Conservation (phyloP, 2,329 filamentous ascomycete species). For the Alternaria sp. region DNA sequence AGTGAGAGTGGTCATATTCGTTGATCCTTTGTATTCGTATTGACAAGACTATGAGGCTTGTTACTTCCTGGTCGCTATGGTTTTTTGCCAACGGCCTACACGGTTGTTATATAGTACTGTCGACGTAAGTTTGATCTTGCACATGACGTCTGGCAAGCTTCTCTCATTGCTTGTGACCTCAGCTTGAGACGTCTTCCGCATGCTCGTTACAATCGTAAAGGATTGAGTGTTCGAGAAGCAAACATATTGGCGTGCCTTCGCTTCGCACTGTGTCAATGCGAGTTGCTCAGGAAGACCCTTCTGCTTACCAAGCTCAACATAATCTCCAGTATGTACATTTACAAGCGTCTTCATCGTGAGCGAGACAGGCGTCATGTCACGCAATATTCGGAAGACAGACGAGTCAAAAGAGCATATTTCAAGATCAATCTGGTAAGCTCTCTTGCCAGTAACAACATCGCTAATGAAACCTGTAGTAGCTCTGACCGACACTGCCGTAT, state of each 20-base stretch:
- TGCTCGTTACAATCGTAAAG: neutral
- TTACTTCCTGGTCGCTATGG: fast-evolving
- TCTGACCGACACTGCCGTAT: neutral
- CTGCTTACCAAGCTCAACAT: neutral
- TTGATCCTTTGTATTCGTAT: no score
- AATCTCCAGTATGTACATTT: neutral
- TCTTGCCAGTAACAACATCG: neutral
- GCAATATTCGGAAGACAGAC: no score
- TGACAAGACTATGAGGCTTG: neutral
- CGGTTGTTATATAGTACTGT: neutral
- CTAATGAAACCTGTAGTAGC: neutral
- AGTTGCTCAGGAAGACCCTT: neutral
- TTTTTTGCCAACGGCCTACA: neutral
- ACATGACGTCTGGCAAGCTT: neutral
- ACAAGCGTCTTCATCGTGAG: neutral
- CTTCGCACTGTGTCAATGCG: neutral
- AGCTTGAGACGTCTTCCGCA: neutral
- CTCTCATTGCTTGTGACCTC: neutral
- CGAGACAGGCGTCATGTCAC: neutral
- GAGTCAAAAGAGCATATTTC: neutral
- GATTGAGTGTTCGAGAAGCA: neutral
- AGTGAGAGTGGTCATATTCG: no score
- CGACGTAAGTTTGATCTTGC: neutral
- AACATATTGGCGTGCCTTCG: neutral
- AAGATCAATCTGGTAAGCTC: neutral